phyloP scores from a whole-genome alignment of 768 basidiomycete genomes.

The Russula sp. region DNA sequence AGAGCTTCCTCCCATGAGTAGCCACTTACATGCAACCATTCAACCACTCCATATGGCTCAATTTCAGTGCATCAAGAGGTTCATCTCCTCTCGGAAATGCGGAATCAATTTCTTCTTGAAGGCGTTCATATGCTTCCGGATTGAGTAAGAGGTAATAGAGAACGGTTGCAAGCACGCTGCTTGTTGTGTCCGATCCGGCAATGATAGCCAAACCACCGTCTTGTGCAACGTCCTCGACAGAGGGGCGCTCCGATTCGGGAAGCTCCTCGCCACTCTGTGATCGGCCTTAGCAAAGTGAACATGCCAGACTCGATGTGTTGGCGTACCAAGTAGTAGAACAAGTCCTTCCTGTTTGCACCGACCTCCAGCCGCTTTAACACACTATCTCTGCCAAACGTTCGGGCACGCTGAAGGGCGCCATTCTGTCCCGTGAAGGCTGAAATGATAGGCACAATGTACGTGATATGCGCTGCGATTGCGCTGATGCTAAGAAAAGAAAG shows the following conservation, averaged over 20 bases:
- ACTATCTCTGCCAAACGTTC: neutral
- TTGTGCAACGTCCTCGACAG: slow-evolving; percentile 24
- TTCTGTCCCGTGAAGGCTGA: neutral
- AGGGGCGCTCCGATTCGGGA: slow-evolving; percentile 5
- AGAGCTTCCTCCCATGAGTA: neutral
- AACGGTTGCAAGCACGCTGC: slow-evolving; percentile 29
- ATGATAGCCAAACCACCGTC: slow-evolving; percentile 34
- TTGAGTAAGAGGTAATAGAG: slow-evolving; percentile 32
- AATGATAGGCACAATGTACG: neutral
- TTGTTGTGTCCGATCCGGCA: slow-evolving; percentile 39
- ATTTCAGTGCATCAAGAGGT: slow-evolving; percentile 9
- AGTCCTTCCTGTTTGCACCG: slow-evolving; percentile 25
- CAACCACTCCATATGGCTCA: slow-evolving; percentile 15
- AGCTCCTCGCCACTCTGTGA: slow-evolving; percentile 12
- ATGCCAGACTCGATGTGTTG: neutral
- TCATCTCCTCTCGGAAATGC: slow-evolving; percentile 13
- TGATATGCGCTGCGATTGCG: neutral
- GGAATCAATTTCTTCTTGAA: slow-evolving; percentile 15
- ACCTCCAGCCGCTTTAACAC: slow-evolving; percentile 3
- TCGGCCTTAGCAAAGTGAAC: neutral
- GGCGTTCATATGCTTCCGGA: slow-evolving; percentile 22
- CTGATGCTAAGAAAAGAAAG: neutral
- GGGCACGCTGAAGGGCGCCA: neutral
- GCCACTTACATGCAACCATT: slow-evolving; percentile 18
- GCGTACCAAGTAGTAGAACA: slow-evolving; percentile 35